Conservation (phyloP, 805 yeast species). For the Ogataea saltuana region DNA sequence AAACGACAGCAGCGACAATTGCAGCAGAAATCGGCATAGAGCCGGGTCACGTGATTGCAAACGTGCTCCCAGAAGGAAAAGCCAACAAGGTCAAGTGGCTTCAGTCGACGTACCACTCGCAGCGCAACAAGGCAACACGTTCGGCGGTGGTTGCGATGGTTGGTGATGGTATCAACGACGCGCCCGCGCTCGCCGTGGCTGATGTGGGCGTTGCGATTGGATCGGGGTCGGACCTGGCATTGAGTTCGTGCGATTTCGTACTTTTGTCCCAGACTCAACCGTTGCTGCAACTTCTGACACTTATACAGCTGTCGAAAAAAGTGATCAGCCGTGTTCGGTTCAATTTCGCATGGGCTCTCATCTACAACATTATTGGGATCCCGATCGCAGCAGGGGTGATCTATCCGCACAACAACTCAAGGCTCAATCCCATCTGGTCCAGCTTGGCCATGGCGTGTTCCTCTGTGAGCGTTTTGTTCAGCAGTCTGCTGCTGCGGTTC, state of each 20-base stretch:
- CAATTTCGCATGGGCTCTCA: constrained; percentile 60
- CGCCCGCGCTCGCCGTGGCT: constrained; percentile 74
- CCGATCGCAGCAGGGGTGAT: constrained; percentile 71
- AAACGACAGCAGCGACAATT: constrained; percentile 63
- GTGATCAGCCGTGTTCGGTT: constrained; percentile 56
- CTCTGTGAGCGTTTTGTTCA: constrained; percentile 56
- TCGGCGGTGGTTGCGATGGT: constrained; percentile 64
- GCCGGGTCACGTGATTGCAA: constrained; percentile 55
- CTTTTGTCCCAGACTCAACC: constrained; percentile 56
- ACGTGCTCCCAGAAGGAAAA: constrained; percentile 74
- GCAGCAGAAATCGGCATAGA: constrained; percentile 63
- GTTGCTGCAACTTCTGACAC: constrained; percentile 50
- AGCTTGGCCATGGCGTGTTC: constrained; percentile 67
- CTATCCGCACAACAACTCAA: constrained; percentile 53
- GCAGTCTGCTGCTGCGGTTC: constrained; percentile 50
- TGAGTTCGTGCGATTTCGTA: constrained; percentile 73
- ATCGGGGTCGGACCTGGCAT: constrained; percentile 73
- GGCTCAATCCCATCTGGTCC: constrained; percentile 65
- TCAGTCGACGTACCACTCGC: constrained; percentile 42
- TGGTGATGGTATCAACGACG: constrained; percentile 84
- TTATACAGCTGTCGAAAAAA: constrained; percentile 51
- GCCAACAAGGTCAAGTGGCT: constrained; percentile 59
- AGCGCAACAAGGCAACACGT: constrained; percentile 17
- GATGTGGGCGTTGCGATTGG: constrained; percentile 80
- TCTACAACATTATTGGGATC: constrained; percentile 56